Base-by-base conservation (phyloP, 495 filamentous ascomycete genomes). In the Lepidopterella palustris region DNA sequence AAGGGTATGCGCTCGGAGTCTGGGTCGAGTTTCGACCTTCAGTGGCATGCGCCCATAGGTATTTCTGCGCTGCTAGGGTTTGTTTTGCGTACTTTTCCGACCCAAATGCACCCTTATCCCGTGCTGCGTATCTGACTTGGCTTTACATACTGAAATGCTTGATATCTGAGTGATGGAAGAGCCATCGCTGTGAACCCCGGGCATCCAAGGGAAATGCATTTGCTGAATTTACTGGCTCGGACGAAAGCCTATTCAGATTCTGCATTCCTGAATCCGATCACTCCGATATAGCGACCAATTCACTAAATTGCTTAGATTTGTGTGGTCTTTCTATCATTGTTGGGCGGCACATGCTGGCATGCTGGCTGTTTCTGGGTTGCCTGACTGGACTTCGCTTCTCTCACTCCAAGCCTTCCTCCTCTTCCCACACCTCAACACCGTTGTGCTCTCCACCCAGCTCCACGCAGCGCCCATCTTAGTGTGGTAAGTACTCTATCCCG, bases 1-100 rank as follows among this genome's bases (percentile, higher is more conserved):
- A 50, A 50, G 18, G 25, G 27, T 58, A 59, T 51, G 55, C 59
- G 55, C 60, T 50, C 47, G 59, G 60, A 50, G 45, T 61, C 62
- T 61, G 51, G 63, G 40, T 60, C 53, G 49, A 61, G 59, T 61
- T 59, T 62, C 58, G 54, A 58, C 27, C 55, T 61, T 59, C 53
- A 62, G 45, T 59, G 63, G 57, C 59, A 59, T 62, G 55, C 56
- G 58, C 51, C 59, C 51, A 62, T 50, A 59, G 55, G 59, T 40
- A 65, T 57, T 56, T 55, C 45, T 65, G 53, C 18, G 56, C 55
- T 51, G 51, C 57, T 58, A 50, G 56, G 51, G 54, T 59, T 55
- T 58, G 58, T 53, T 65, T 60, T 57, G 62, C 58, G 54, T 65
- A 54, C 58, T 55, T 58, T 35, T 52, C 61, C 61, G 61, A 57